Base-by-base conservation (phyloP, 2,329 filamentous ascomycete genomes). In the Eutypa lata region DNA sequence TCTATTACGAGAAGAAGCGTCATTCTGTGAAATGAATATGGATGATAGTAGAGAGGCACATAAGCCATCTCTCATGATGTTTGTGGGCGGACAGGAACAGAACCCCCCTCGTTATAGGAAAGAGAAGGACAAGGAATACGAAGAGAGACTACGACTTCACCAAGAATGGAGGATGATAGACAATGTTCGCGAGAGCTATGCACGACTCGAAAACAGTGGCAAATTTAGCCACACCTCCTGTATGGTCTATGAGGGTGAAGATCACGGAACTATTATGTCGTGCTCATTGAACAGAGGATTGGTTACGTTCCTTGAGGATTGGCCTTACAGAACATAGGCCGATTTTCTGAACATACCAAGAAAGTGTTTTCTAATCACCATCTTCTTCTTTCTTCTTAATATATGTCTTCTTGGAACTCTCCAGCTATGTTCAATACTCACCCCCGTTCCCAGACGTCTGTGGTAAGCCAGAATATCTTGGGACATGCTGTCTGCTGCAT, bases 41-140 rank as follows among this genome's bases (percentile, higher is more conserved):
- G 22, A 3, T 19, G 43, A 47, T 7, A 33, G 2, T 16, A 22
- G n/a, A 16, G 13, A 50, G 3, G 49, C 51, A 0, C 44, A 53
- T 18, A 49, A 54, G 3, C 61, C 63, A 3, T 55, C 59, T 0
- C 60, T 71, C 2, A 67, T 70, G 18, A 49, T 75, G 8, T 64
- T 69, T 8, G 62, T 72, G 18, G 69, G 71, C 0, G 68, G 66
- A 18, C 63, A 63, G 4, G 68, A 73, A 52, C 64, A 72, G 48
- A 59, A 61, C 3, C 58, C 71, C 8, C 55, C 60, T 1, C 63
- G 57, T 40, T 53, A 52, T 22, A 54, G 59, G 7, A 64, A 58
- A 0, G 71, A 74, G 44, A 54, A 63, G 0, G 59, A 65, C 0
- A 66, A 68, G 3, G 51, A 62, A 2, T 73, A 68, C 55, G 52